Conservation (phyloP, 306 rosid genomes). For the Cicer yamashitae region DNA sequence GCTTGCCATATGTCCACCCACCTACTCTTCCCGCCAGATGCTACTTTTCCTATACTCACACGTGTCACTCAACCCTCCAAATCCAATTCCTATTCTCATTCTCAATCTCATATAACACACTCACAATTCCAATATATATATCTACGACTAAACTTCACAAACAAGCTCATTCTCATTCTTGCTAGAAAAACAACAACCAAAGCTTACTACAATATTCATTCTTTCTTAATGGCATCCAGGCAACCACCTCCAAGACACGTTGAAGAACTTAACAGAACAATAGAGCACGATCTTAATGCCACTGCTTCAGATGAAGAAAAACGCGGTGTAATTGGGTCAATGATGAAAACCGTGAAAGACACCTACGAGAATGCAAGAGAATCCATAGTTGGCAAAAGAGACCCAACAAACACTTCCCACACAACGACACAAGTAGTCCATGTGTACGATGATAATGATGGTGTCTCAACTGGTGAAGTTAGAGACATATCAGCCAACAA, state of each 20-base stretch:
- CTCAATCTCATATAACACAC: not conserved
- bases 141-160: not conserved
- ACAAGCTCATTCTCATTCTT: not conserved
- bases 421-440: not conserved
- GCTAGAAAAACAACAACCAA: not conserved
- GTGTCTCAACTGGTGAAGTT: slow-evolving; percentile 9
- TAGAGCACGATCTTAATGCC: not conserved
- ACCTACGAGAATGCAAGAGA: slow-evolving; percentile 71
- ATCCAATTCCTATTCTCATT: not conserved
- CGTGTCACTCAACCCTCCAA: slow-evolving; percentile 30
- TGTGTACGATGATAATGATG: not conserved
- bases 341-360: slow-evolving; percentile 60
- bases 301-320: slow-evolving; percentile 20
- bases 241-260: slow-evolving; percentile 51
- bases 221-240: slow-evolving; percentile 34
- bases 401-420: not conserved
- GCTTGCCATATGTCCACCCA: slow-evolving; percentile 32
- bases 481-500: slow-evolving; percentile 45
- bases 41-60: not conserved
- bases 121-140: not conserved
- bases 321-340: slow-evolving; percentile 66
- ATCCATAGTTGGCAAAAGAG: slow-evolving; percentile 68
- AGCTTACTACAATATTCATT: not conserved
- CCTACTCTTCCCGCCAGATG: slow-evolving; percentile 11
- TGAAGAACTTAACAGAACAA: slow-evolving; percentile 49